Evolutionary conservation across 768 basidiomycete species (phyloP), one percentile per base, ranked within the genome.

Genomic region (Nevesoporus exiguus): DNA sequence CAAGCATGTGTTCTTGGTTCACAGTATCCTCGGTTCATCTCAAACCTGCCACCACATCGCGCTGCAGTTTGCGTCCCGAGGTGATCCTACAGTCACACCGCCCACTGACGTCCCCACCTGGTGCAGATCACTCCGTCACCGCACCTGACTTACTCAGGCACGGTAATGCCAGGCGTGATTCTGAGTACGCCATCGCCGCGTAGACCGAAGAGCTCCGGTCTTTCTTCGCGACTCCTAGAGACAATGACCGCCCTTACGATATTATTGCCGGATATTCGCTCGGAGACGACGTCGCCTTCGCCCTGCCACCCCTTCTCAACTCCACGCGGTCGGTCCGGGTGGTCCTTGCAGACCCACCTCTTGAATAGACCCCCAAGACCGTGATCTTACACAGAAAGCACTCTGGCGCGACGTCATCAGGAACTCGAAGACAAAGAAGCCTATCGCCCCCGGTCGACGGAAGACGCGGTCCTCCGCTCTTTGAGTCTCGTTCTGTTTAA

Each of bases 141-240:
- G 67, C 64, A n/a, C 67, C 67, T 5, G 63, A 62, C 39, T 29
- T 62, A 3, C 59, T 66, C 21, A 62, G 62, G 9, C 68, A 68
- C 19, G 63, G 58, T 1, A 24, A 19, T 15, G 51, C 57, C 11
- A 41, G 36, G 9, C 55, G 49, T 15, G 7, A 30, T 9, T 44
- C 61, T 0, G 52, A 53, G 15, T 65, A 58, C 40, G 56, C 62
- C 36, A 27, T 67, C 11, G 24, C 34, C 5, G 52, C 54, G 7
- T 11, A 67, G 24, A 52, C 17, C 15, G 30, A 57, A 5, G 64
- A 59, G 31, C 58, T 62, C n/a, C 30, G 5, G 0, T 62, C 58
- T 0, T 24, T 61, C 30, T 49, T 66, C 7, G 7, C 17, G 30
- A 21, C 25, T 5, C 1, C 45, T 1, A 27, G 15, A 42, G 7